These are phyloP conservation scores for Pseudozyma sp. DNA, from an alignment of 1,284 basidiomycete genomes.

Conservation along the genomic window DNA sequence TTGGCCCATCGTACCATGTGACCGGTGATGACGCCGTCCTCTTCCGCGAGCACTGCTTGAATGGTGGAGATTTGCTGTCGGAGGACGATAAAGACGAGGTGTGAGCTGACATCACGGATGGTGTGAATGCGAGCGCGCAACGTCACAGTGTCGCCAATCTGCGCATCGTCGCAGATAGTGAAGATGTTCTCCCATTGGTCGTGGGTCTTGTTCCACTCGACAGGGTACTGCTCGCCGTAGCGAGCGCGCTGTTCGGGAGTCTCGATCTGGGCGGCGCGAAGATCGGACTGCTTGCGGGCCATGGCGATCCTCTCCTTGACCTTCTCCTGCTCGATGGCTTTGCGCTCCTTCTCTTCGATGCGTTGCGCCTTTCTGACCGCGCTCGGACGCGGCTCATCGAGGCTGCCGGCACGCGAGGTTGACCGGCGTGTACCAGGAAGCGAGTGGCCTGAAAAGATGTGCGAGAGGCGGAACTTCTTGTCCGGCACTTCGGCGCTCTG, in stretches of 20 bases:
- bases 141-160: conserved; percentile 44
- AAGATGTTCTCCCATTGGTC: conserved; percentile 35
- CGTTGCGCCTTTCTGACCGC: conserved; percentile 42
- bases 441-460: conserved; percentile 44
- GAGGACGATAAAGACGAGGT: conserved; percentile 63
- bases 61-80: conserved; percentile 60
- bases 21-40: conserved; percentile 41
- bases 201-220: conserved; percentile 42
- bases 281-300: conserved; percentile 43
- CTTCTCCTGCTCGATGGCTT: conserved; percentile 42
- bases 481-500: conserved; percentile 18
- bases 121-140: conserved; percentile 61
- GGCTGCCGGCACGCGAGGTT: conserved; percentile 26
- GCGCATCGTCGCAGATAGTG: conserved; percentile 33
- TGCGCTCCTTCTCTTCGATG: conserved; percentile 50
- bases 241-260: conserved; percentile 56
- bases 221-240: conserved; percentile 50
- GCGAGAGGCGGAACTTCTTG: conserved; percentile 50
- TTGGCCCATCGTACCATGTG: conserved; percentile 65
- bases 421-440: conserved; percentile 22
- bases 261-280: conserved; percentile 52
- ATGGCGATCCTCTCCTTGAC: conserved; percentile 35
- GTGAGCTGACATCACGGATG: conserved; percentile 58
- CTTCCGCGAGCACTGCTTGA: conserved; percentile 60
- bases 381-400: conserved; percentile 48